These are phyloP conservation scores for Penicillium sp. DNA, from an alignment of 2,329 filamentous ascomycete genomes.

Conservation along the genomic window DNA sequence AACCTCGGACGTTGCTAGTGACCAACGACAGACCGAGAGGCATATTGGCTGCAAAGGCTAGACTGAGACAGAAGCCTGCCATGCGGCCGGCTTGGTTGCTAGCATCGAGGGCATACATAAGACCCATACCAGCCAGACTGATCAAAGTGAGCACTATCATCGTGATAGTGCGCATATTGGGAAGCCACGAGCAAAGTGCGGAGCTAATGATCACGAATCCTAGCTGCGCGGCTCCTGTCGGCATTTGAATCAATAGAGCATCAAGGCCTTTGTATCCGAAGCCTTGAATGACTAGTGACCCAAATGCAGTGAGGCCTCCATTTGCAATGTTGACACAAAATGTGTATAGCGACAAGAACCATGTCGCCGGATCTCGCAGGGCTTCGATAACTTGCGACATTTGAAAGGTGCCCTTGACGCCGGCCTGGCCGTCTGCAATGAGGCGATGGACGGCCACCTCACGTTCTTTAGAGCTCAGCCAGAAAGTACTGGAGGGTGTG, in stretches of 20 bases:
- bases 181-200: conserved; percentile 34
- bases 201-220: conserved; percentile 42
- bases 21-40: conserved; percentile 42
- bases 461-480: conserved; percentile 15
- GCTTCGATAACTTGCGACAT: conserved; percentile 8
- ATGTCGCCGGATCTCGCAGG: conserved; percentile 13
- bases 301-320: conserved; percentile 13
- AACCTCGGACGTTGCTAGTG: conserved; percentile 44
- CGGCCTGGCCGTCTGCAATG: background rate
- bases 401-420: background rate
- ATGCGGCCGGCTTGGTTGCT: conserved; percentile 37
- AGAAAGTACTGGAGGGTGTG: conserved; percentile 45
- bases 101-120: conserved; percentile 39
- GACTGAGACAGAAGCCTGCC: conserved; percentile 38
- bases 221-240: conserved; percentile 42
- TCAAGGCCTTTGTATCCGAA: conserved; percentile 48
- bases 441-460: background rate
- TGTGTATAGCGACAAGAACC: conserved; percentile 22
- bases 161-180: conserved; percentile 37
- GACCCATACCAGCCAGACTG: conserved; percentile 41
- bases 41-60: conserved; percentile 44
- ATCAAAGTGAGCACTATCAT: conserved; percentile 41
- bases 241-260: conserved; percentile 47
- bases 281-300: conserved; percentile 40
- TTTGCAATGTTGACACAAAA: conserved; percentile 28